Evolutionary conservation across 805 yeast genomes (phyloP), one percentile per base, ranked within the genome.

Genomic region (Pichia scutulata): DNA sequence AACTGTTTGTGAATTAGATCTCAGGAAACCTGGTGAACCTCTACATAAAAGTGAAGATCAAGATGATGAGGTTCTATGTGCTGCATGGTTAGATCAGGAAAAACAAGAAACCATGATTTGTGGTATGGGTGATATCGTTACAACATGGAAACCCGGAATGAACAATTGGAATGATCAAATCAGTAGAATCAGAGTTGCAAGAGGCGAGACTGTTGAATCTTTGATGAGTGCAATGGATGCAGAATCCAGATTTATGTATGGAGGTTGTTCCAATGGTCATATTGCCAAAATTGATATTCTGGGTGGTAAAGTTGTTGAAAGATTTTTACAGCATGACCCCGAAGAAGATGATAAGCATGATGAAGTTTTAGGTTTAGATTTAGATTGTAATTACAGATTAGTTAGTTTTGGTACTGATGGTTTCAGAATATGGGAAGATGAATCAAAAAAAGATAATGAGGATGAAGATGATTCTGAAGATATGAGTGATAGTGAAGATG

Each of bases 61-160:
- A 68, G 96, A 86, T 57, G 98, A 92, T 61, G 99, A 92, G 62
- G 68, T 92, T n/a, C 68, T 92, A 41, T 75, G 89, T 50, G 84
- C 88, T 59, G 71, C 86, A 39, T 80, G 82, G 69, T 76, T 82
- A 1, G 86, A 84, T 54, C 77, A 77, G 2, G 75, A 80, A 14
- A 76, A 75, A 44, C 86, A 82, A 48, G 57, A 52, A 6, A 58
- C 62, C 3, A 50, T 63, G 56, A 77, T 84, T 4, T 89, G 90
- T 57, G 92, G 96, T 43, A 89, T 89, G 84, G 89, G 95, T 16
- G 93, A 85, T 61, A 78, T 88, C 14, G 74, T 89, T 7, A 89
- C 98, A 0, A 71, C 86, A 14, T 92, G 99, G 99, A 81, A 79
- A 57, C 81, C 84, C 25, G 73, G 78, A 28, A 77, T 78, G 61